Conservation (phyloP, 768 basidiomycete species). For the Termitomyces bulborhizus region DNA sequence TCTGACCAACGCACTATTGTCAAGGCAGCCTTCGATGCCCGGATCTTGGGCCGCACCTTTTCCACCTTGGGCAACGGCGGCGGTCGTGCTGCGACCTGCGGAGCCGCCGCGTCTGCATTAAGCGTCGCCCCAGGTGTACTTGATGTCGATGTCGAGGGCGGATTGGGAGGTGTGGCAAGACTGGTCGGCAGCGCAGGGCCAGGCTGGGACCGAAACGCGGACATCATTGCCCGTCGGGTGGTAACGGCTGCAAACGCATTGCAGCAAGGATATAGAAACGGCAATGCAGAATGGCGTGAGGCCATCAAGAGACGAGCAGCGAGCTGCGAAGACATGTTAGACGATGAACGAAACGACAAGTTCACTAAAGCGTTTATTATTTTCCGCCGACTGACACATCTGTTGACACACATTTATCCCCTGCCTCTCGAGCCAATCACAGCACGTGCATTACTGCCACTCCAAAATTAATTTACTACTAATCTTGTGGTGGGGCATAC, state of each 20-base stretch:
- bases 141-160: neutral
- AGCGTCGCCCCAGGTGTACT: slow-evolving; percentile 34
- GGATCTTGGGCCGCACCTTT: slow-evolving; percentile 58
- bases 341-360: neutral
- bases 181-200: slow-evolving; percentile 3
- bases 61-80: slow-evolving; percentile 62
- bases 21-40: slow-evolving; percentile 72
- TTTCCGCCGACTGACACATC: slow-evolving; percentile 11
- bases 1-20: slow-evolving; percentile 49
- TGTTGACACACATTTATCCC: slow-evolving; percentile 9
- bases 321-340: slow-evolving; percentile 22
- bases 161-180: neutral
- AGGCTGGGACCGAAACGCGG: slow-evolving; percentile 42
- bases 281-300: slow-evolving; percentile 23
- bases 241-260: slow-evolving; percentile 25
- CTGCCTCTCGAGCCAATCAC: slow-evolving; percentile 12
- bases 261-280: slow-evolving; percentile 26
- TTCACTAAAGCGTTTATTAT: neutral
- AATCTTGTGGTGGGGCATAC: slow-evolving; percentile 55
- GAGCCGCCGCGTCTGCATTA: slow-evolving; percentile 56
- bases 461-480: no score
- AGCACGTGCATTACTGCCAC: slow-evolving; percentile 6
- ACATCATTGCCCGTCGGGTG: slow-evolving; percentile 61
- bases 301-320: slow-evolving; percentile 23
- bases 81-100: slow-evolving; percentile 67